These are phyloP conservation scores for Poa annua DNA, from an alignment of 176 grass and related monocot genomes.

Conservation along the genomic window DNA sequence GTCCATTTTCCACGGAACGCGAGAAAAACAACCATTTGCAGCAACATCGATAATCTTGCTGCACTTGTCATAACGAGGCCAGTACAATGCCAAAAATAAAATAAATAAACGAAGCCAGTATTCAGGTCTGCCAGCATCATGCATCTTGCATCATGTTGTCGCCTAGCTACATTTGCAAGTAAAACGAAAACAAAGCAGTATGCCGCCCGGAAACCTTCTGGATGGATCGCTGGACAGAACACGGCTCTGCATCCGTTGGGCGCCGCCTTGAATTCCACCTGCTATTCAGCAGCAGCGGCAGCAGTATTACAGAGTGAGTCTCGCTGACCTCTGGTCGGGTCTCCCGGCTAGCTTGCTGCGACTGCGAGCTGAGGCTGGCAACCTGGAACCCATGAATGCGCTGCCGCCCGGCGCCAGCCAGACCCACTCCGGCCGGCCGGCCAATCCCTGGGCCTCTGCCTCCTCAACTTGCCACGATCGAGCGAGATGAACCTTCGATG, in stretches of 20 bases:
- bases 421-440: background rate
- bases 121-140: too few species aligned
- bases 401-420: background rate
- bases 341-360: background rate
- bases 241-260: background rate
- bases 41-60: too few species aligned
- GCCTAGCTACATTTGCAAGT: background rate
- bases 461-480: background rate
- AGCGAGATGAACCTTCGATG: too few species aligned
- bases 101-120: too few species aligned
- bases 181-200: too few species aligned
- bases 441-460: background rate
- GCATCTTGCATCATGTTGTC: too few species aligned
- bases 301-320: background rate
- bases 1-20: too few species aligned
- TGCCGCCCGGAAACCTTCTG: background rate
- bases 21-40: too few species aligned
- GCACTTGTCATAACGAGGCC: too few species aligned
- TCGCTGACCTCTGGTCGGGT: background rate
- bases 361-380: too few species aligned
- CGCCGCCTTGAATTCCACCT: background rate
- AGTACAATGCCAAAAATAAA: too few species aligned
- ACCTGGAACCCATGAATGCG: background rate
- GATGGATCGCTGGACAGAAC: background rate
- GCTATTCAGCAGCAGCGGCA: background rate